A percentile compares a stretch with the other conserved stretches of the same genome.
phyloP scores from a whole-genome alignment of 345 rosid species.

The Ricinus communis region DNA sequence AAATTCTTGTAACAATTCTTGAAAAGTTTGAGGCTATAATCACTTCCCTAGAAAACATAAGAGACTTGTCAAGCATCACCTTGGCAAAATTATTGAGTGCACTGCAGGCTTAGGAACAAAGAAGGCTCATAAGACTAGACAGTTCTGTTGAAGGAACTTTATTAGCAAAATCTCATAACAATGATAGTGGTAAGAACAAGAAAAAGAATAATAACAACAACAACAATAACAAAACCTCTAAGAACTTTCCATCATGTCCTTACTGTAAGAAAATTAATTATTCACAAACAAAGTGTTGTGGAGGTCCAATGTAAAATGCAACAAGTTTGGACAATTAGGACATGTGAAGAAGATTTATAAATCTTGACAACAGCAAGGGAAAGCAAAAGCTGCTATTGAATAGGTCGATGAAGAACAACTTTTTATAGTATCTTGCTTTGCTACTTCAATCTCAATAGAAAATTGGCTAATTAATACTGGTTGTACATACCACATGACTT shows the following conservation, averaged over 20 bases:
- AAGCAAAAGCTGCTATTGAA: neutral
- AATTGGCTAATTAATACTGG: neutral
- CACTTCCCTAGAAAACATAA: neutral
- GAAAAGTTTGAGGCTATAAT: neutral
- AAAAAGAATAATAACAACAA: neutral
- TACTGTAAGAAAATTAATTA: too few species aligned
- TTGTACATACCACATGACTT: neutral
- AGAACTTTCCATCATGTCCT: too few species aligned
- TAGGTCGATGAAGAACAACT: neutral
- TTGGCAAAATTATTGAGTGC: neutral
- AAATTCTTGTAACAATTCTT: neutral
- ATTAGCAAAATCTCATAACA: too few species aligned
- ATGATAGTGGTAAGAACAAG: neutral
- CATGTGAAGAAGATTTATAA: neutral
- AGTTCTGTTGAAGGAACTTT: too few species aligned
- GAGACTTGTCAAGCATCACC: neutral
- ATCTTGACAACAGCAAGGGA: too few species aligned
- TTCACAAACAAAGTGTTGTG: too few species aligned
- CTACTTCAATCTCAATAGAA: neutral
- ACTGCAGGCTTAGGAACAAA: too few species aligned
- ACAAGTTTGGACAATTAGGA: neutral
- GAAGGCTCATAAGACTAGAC: too few species aligned
- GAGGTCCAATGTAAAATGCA: neutral
- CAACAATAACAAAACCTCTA: too few species aligned
- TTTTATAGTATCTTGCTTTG: neutral